phyloP scores from a whole-genome alignment of 169 alveolate species.

The Cryptosporidium sp. region DNA sequence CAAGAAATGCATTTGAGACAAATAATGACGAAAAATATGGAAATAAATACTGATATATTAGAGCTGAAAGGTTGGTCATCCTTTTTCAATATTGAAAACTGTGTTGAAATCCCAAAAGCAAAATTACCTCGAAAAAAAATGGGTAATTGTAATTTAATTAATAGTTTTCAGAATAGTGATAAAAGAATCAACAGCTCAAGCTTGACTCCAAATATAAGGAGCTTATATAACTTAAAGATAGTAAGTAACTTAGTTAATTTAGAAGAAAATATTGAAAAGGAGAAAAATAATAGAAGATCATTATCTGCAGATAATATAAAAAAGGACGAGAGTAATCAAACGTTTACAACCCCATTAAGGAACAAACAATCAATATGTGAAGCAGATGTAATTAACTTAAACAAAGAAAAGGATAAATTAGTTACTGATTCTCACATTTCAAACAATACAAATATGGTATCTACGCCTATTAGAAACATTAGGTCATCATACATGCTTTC shows the following conservation, averaged over 20 bases:
- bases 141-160: neutral
- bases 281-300: slow-evolving; percentile 46
- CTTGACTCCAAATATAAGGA: slow-evolving; percentile 50
- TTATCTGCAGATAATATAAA: slow-evolving; percentile 41
- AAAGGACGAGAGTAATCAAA: neutral
- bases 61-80: slow-evolving; percentile 39
- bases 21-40: neutral
- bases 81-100: slow-evolving; percentile 37
- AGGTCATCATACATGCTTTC: slow-evolving; percentile 30
- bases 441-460: neutral
- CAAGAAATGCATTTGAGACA: slow-evolving; percentile 24
- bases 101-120: slow-evolving; percentile 46
- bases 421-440: neutral
- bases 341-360: slow-evolving; percentile 43
- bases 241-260: slow-evolving; percentile 8
- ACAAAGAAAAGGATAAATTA: neutral
- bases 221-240: slow-evolving; percentile 29
- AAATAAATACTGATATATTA: slow-evolving; percentile 5
- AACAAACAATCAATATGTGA: neutral
- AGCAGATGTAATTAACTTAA: neutral
- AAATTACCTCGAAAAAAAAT: slow-evolving; percentile 29
- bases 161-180: neutral
- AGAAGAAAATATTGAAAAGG: slow-evolving; percentile 1
- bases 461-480: slow-evolving; percentile 12
- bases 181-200: slow-evolving; percentile 11